Conservation (phyloP, 2,329 filamentous ascomycete species). For the Trichoderma atrobrunneum region DNA sequence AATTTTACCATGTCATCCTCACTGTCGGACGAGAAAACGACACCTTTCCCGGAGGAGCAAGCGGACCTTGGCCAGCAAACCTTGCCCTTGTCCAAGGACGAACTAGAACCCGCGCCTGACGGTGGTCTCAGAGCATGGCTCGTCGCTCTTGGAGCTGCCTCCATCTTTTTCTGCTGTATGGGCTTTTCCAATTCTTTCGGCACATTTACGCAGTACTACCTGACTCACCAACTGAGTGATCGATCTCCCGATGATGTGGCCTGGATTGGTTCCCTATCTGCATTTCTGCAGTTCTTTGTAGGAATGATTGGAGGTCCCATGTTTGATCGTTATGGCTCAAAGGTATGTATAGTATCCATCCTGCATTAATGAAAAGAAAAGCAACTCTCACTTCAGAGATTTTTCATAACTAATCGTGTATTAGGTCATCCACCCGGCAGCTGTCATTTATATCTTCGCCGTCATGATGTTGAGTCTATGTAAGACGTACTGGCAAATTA, state of each 20-base stretch:
- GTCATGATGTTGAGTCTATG: constrained; percentile 46
- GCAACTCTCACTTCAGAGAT: too few relatives aligned
- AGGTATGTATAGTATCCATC: constrained; percentile 24
- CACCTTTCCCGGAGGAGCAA: neutral
- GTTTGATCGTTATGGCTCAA: constrained; percentile 43
- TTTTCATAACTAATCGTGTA: neutral
- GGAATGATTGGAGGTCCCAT: constrained; percentile 38
- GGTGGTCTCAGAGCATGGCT: constrained; percentile 41
- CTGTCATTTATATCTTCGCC: constrained; percentile 36
- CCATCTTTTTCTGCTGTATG: constrained; percentile 38
- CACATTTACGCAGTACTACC: constrained; percentile 44
- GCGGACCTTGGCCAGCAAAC: neutral
- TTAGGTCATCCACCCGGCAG: constrained; percentile 34
- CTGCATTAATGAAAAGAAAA: neutral
- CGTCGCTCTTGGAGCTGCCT: constrained; percentile 36
- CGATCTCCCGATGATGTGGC: constrained; percentile 35
- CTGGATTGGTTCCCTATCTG: constrained; percentile 42
- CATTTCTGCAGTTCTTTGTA: constrained; percentile 36
- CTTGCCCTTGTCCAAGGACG: neutral
- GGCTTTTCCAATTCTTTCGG: constrained; percentile 46
- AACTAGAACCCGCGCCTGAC: constrained; percentile 27
- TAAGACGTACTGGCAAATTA: constrained; percentile 49
- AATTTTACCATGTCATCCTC: neutral
- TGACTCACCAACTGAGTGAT: constrained; percentile 33
- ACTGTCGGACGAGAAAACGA: neutral